Percentiles rank a stretch among this genome's conserved stretches.
phyloP scores from a whole-genome alignment of 2,329 filamentous ascomycete genomes.

The Aspergillus ochraceus region DNA sequence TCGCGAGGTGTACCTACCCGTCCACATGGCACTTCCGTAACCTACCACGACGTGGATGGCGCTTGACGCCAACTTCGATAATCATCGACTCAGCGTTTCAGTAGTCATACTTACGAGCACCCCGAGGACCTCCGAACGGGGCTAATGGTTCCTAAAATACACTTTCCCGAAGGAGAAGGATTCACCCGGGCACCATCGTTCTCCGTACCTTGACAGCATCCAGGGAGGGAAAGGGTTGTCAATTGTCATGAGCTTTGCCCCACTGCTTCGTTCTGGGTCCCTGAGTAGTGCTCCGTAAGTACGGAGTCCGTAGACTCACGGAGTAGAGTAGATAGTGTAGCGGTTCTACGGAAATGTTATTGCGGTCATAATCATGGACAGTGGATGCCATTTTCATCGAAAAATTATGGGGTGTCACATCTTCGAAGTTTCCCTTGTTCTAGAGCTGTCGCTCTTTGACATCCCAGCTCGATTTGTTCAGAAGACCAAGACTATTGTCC shows the following conservation, averaged over 20 bases:
- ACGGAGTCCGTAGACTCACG: neutral
- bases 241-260: neutral
- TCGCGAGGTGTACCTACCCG: constrained; percentile 16
- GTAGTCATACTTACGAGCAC: neutral
- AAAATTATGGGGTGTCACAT: neutral
- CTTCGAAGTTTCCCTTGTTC: neutral
- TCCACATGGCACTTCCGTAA: constrained; percentile 25
- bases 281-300: neutral
- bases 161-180: neutral
- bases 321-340: neutral
- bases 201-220: neutral
- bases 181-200: neutral
- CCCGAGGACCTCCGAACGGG: constrained; percentile 1
- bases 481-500: neutral
- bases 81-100: neutral
- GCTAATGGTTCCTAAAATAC: neutral
- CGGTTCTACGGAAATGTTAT: neutral
- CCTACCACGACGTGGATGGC: constrained; percentile 12
- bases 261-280: neutral
- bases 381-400: neutral
- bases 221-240: neutral
- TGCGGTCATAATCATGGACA: neutral
- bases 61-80: constrained; percentile 5
- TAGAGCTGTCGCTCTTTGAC: neutral
- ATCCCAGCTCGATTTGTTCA: neutral